phyloP scores from a whole-genome alignment of 2,329 filamentous ascomycete genomes.

The Beauveria sp. region DNA sequence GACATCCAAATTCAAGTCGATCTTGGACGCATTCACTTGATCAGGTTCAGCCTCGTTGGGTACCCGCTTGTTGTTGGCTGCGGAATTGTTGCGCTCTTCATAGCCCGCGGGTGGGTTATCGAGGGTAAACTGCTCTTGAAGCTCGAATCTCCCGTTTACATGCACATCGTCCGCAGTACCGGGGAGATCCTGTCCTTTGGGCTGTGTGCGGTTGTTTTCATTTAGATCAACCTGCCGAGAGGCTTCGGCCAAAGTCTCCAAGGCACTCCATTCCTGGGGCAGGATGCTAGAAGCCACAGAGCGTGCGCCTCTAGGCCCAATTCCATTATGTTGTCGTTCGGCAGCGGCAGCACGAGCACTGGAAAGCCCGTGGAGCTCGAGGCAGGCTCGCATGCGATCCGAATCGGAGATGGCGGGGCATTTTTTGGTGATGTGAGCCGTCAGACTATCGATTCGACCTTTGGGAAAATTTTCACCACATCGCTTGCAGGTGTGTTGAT shows the following conservation, averaged over 20 bases:
- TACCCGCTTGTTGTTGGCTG: neutral
- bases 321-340: conserved; percentile 22
- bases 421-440: conserved; percentile 75
- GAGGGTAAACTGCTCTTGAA: conserved; percentile 52
- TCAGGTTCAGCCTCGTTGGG: conserved; percentile 11
- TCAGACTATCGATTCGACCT: conserved; percentile 76
- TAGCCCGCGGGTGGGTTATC: conserved; percentile 48
- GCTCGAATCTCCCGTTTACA: conserved; percentile 36
- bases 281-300: conserved; percentile 24
- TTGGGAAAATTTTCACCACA: conserved; percentile 88
- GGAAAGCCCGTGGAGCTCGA: conserved; percentile 64
- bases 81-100: conserved; percentile 26
- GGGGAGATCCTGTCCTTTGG: conserved; percentile 28
- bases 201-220: conserved; percentile 46
- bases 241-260: conserved; percentile 82
- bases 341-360: conserved; percentile 33
- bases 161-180: conserved; percentile 18
- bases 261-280: conserved; percentile 63
- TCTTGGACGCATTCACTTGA: conserved; percentile 10
- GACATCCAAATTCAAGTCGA: conserved; percentile 8
- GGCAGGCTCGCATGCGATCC: conserved; percentile 67
- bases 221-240: conserved; percentile 69
- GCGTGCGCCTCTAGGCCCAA: conserved; percentile 23
- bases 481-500: conserved; percentile 81
- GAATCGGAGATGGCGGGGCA: conserved; percentile 70